Base-by-base conservation (phyloP, 2,329 filamentous ascomycete genomes). In the Talaromyces sp. region DNA sequence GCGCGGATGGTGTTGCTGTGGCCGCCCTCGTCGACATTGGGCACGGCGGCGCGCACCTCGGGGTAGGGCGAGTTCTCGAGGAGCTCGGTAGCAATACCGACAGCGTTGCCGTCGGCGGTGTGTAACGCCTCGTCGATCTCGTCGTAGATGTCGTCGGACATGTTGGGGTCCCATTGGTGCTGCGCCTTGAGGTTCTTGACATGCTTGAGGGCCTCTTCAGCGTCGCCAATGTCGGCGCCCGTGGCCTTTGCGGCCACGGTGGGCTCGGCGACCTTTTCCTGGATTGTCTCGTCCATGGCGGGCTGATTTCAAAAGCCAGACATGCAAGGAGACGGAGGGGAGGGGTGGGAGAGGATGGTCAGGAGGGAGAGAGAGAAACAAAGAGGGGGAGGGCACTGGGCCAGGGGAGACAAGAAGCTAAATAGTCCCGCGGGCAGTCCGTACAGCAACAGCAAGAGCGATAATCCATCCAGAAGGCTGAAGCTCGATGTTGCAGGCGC, bases 61-160 rank as follows among this genome's bases (percentile, higher is more conserved):
- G 85, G 84, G 68, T 88, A 89, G 2, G 86, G 86, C 55, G 86
- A 88, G 71, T 88, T 85, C 61, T 88, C 85, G 69, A 87, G 81
- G 68, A 87, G 78, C 62, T 84, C 82, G 66, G 83, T 81, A 67
- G 86, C 83, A 65, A 87, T 81, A 62, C 82, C 80, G 56, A 83
- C 73, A 71, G 84, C 82, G 66, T 82, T 83, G 65, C 80, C 77
- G 72, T 86, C 83, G 62, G 81, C 78, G 1, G 80, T 81, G 49
- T 80, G 75, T 53, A 87, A 78, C 30, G 81, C 85, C 52, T 82
- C 79, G 62, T 88, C 84, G 63, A 88, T 80, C 71, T 86, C 83
- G 63, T 85, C 83, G 57, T 84, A 75, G 55, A 87, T 80, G 64
- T 87, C 84, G 63, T 87, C 77, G n/a, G 85, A 84, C 65, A 89